Evolutionary conservation across 345 rosid species (phyloP).

Genomic region (Fremontodendron californicum): DNA sequence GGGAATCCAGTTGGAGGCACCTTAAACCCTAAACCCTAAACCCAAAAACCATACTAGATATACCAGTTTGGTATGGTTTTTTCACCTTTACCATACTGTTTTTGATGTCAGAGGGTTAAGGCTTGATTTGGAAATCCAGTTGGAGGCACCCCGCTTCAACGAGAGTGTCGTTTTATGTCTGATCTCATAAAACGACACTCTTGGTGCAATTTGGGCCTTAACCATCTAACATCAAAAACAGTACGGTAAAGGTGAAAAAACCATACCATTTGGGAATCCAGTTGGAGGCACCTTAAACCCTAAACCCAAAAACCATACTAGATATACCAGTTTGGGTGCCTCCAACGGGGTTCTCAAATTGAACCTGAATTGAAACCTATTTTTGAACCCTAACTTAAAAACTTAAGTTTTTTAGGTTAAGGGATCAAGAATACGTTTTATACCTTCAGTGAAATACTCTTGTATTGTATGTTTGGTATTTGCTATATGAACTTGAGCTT

Average conservation of each 20-base stretch:
- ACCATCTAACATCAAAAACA: too few relatives aligned
- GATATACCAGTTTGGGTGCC: not conserved
- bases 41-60: too few relatives aligned
- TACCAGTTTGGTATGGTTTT: not conserved
- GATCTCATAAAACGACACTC: too few relatives aligned
- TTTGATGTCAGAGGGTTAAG: not conserved
- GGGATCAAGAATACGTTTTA: slow-evolving; percentile 11
- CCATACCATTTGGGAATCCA: not conserved
- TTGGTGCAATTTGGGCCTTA: too few relatives aligned
- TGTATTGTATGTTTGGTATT: not conserved
- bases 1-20: not conserved
- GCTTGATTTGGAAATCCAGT: too few relatives aligned
- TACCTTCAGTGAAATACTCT: not conserved
- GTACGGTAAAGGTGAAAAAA: too few relatives aligned
- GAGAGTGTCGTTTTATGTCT: too few relatives aligned
- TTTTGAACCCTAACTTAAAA: slow-evolving; percentile 15
- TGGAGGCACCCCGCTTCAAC: too few relatives aligned
- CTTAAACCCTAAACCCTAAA: too few relatives aligned
- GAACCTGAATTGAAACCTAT: not conserved
- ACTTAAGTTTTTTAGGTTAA: not conserved
- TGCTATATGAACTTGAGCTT: not conserved
- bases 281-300: not conserved
- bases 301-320: too few relatives aligned
- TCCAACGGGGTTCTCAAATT: not conserved
- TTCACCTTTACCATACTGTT: not conserved